phyloP scores from a whole-genome alignment of 2,329 filamentous ascomycete genomes.

The Fusarium newnesense region DNA sequence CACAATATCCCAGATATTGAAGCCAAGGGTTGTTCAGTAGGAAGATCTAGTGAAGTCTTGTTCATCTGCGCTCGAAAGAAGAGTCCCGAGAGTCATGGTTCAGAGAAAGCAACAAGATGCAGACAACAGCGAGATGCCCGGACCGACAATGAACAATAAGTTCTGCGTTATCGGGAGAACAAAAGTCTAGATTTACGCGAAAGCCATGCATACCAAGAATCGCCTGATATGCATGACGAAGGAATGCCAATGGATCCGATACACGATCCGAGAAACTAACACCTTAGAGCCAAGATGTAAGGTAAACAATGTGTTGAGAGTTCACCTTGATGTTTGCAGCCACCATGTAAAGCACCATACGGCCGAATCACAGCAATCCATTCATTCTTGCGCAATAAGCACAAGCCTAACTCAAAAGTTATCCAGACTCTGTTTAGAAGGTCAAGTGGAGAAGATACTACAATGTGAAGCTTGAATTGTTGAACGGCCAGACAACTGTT shows the following conservation, averaged over 20 bases:
- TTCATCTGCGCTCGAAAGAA: background rate
- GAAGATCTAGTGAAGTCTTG: background rate
- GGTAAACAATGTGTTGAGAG: slow-evolving; percentile 1
- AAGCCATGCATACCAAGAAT: slow-evolving; percentile 1
- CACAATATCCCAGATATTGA: slow-evolving; percentile 11
- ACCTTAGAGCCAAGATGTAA: slow-evolving; percentile 12
- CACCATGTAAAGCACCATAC: slow-evolving; percentile 2
- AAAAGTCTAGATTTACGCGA: background rate
- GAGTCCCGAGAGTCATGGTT: background rate
- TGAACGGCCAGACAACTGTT: background rate
- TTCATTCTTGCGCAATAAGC: background rate
- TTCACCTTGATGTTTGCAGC: slow-evolving; percentile 2
- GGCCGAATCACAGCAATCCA: slow-evolving; percentile 10
- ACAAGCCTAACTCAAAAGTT: slow-evolving; percentile 26
- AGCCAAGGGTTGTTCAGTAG: background rate
- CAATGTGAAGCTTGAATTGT: background rate
- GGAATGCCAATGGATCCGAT: slow-evolving; percentile 16
- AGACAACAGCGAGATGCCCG: background rate
- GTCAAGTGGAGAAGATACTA: slow-evolving; percentile 23
- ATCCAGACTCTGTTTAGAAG: slow-evolving; percentile 8
- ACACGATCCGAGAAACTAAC: background rate
- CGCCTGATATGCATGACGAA: background rate
- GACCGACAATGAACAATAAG: background rate
- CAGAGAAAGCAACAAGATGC: background rate
- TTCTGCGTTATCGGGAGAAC: slow-evolving; percentile 6